Evolutionary conservation across 768 basidiomycete genomes (phyloP).

Genomic region (Leccinellum rugosiceps): DNA sequence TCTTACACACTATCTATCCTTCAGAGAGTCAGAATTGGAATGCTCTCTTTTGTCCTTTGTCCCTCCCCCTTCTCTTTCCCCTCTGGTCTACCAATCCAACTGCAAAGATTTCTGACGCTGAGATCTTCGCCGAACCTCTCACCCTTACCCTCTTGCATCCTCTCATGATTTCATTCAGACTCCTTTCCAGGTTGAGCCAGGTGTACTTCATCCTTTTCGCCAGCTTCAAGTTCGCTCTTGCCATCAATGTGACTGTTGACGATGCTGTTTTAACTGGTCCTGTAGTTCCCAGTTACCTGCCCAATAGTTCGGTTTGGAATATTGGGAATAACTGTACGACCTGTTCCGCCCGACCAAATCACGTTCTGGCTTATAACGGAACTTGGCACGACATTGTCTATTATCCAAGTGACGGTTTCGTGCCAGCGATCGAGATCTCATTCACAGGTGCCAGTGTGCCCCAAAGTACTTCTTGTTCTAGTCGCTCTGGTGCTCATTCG

Average conservation of each 20-base stretch:
- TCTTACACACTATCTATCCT: too few relatives aligned
- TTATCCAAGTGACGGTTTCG: neutral
- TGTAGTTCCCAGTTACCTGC: conserved; percentile 7
- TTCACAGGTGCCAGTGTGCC: conserved; percentile 14
- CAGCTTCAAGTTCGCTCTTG: neutral
- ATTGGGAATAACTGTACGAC: neutral
- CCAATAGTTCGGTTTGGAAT: conserved; percentile 2
- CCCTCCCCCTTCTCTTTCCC: too few relatives aligned
- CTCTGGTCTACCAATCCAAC: too few relatives aligned
- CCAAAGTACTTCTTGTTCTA: neutral
- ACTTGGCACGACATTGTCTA: conserved; percentile 20
- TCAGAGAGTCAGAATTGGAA: too few relatives aligned
- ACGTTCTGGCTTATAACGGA: neutral
- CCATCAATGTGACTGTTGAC: conserved; percentile 15
- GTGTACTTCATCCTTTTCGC: neutral
- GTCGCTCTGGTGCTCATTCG: neutral
- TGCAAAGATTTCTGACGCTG: too few relatives aligned
- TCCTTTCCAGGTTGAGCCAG: neutral
- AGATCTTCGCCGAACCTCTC: neutral
- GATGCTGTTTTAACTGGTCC: conserved; percentile 12
- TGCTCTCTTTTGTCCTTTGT: too few relatives aligned
- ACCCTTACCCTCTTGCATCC: neutral
- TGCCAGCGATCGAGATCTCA: conserved; percentile 2
- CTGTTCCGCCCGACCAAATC: neutral
- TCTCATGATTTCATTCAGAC: neutral